Evolutionary conservation across 1,284 basidiomycete species (phyloP).

Genomic region (Cerrena zonata): DNA sequence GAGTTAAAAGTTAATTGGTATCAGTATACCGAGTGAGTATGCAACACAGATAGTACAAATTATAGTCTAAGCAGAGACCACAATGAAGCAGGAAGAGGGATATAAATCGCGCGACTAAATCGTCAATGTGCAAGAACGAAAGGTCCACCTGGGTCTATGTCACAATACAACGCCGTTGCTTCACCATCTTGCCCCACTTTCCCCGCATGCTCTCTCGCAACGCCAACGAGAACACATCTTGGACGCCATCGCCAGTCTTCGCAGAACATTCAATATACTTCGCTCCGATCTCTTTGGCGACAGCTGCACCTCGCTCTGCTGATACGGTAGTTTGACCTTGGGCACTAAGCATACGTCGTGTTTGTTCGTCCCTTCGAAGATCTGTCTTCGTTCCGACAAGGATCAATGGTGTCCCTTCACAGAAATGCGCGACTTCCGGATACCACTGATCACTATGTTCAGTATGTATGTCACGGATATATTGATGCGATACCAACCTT

Average conservation of each 20-base stretch:
- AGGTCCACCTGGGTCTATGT: slow-evolving; percentile 37
- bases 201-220: slow-evolving; percentile 81
- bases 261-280: slow-evolving; percentile 93
- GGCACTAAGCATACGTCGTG: slow-evolving; percentile 85
- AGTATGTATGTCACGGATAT: background rate
- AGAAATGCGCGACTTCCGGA: slow-evolving; percentile 96
- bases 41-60: background rate
- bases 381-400: slow-evolving; percentile 94
- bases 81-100: background rate
- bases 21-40: no score
- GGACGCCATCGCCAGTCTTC: slow-evolving; percentile 83
- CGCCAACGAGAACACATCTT: slow-evolving; percentile 89
- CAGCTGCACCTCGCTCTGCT: slow-evolving; percentile 68
- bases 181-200: slow-evolving; percentile 68
- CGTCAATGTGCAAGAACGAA: background rate
- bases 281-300: slow-evolving; percentile 91
- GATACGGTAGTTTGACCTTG: slow-evolving; percentile 86
- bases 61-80: background rate
- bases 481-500: slow-evolving; percentile 49
- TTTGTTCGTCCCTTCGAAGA: slow-evolving; percentile 81
- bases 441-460: slow-evolving; percentile 66
- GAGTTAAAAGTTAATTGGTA: no score
- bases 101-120: slow-evolving; percentile 6
- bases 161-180: slow-evolving; percentile 72
- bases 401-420: slow-evolving; percentile 87